Base-by-base conservation (phyloP, 2,329 filamentous ascomycete species). In the Stachybotrys chlorohalonatus region DNA sequence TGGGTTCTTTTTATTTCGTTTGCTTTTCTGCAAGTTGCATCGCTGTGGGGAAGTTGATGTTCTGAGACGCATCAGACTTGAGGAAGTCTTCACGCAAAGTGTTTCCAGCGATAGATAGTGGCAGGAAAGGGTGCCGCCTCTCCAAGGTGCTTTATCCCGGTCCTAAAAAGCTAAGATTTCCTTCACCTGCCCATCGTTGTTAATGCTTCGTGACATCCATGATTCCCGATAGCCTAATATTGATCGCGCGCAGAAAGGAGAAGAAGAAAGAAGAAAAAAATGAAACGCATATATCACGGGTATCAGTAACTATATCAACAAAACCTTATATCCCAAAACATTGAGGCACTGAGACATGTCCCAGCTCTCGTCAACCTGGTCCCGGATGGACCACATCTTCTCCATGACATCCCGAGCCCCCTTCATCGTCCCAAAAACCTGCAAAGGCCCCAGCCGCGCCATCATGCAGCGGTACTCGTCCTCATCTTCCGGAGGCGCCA, bases 381-480 rank as follows among this genome's bases (percentile, higher is more conserved):
- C 68, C 8, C 73, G 63, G 31, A 62, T 62, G 2, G 68, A 64
- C 77, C 77, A 80, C 1, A 78, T 73, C 32, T 64, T 67, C 60
- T 78, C 73, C 73, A 78, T 75, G 24, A 78, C 68, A 13, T 67
- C 66, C 39, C 75, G 61, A 3, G 75, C 73, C 53, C 74, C 71
- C 54, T 66, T 69, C 15, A 75, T 65, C 0, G 75, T 75, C 1
- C 78, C 76, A 55, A 79, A 78, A 2, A 75, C 65, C 53, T 69
- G 68, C 4, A 77, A 57, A 2, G 72, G 65, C 4, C 75, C 74
- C 57, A 80, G 69, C 2, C 64, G 63, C 9, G 59, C 61, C 2
- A 74, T 68, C 62, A 79, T 66, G 5, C 63, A 64, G 1, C 75
- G 68, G 50, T 76, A 77, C n/a, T 67, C 62, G 36, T 64, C 62